These are phyloP conservation scores for Botryotinia narcissicola DNA, from an alignment of 2,329 filamentous ascomycete species.

Conservation along the genomic window DNA sequence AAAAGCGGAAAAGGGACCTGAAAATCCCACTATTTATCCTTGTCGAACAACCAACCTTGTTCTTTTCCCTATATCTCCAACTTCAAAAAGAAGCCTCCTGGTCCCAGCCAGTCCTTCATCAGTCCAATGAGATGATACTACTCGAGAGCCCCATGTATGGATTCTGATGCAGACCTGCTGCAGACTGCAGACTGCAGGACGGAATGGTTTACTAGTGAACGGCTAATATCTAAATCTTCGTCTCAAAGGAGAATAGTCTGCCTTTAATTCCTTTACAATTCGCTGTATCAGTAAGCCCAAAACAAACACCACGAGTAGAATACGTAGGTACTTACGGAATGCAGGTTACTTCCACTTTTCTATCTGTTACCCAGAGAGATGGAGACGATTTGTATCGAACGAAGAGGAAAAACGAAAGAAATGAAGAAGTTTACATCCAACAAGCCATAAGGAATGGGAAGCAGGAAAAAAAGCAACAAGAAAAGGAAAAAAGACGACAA, in stretches of 20 bases:
- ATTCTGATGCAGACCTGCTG: conserved; percentile 13
- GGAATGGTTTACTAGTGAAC: conserved; percentile 2
- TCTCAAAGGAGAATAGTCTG: background rate
- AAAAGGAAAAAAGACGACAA: background rate
- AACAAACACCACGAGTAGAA: background rate
- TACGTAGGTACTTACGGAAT: background rate
- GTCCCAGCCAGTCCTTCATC: conserved; percentile 21
- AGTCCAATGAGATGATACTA: conserved; percentile 29
- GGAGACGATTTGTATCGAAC: background rate
- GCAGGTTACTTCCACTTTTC: background rate
- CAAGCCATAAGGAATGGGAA: background rate
- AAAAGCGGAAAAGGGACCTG: background rate
- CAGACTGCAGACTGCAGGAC: background rate
- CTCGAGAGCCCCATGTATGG: conserved; percentile 26
- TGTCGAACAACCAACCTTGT: background rate
- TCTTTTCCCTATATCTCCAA: conserved; percentile 20
- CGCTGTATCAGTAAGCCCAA: background rate
- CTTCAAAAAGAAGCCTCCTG: conserved; percentile 9
- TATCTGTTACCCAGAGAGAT: background rate
- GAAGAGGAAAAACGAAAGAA: background rate
- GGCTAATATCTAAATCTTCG: conserved; percentile 8
- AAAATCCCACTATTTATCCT: background rate
- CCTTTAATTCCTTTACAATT: background rate
- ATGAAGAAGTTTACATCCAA: background rate
- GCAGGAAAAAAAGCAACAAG: background rate